Percentiles rank a stretch among this genome's conserved stretches.
phyloP scores from a whole-genome alignment of 176 grass and related monocot species.

The Hordeum marinum region DNA sequence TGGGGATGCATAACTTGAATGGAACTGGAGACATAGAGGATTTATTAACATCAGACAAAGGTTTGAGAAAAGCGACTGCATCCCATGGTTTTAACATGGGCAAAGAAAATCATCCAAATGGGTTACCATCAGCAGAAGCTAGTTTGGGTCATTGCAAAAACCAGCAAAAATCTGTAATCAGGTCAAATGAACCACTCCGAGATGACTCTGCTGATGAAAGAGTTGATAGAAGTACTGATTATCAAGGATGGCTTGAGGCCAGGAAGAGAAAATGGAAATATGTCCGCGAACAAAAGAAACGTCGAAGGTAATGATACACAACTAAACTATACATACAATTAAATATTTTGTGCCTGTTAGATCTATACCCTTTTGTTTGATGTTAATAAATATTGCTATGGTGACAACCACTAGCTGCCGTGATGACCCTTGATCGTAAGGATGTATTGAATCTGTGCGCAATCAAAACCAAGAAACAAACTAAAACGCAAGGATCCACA shows the following conservation, averaged over 20 bases:
- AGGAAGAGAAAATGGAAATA: slow-evolving; percentile 95
- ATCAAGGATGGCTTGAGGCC: slow-evolving; percentile 90
- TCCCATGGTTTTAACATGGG: slow-evolving; percentile 43
- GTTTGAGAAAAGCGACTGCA: slow-evolving; percentile 28
- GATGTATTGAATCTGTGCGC: neutral
- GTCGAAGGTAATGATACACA: slow-evolving; percentile 47
- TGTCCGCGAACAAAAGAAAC: slow-evolving; percentile 64
- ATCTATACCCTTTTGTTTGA: neutral
- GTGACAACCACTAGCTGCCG: neutral
- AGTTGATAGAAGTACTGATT: slow-evolving; percentile 68
- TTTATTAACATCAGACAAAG: slow-evolving; percentile 35
- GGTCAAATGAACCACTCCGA: slow-evolving; percentile 31
- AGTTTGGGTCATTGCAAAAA: slow-evolving; percentile 13
- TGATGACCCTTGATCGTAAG: neutral
- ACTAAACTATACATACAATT: slow-evolving; percentile 4
- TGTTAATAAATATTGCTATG: neutral
- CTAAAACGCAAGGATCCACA: neutral
- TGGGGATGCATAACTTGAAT: slow-evolving; percentile 36
- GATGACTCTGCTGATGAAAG: slow-evolving; percentile 30
- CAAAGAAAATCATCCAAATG: slow-evolving; percentile 58
- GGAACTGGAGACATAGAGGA: slow-evolving; percentile 73
- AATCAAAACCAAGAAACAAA: neutral
- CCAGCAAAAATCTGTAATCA: slow-evolving; percentile 25
- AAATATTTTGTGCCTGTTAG: slow-evolving; percentile 9
- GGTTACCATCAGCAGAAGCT: slow-evolving; percentile 36